Conservation (phyloP, 805 yeast species). For the Candida taoyuanica region DNA sequence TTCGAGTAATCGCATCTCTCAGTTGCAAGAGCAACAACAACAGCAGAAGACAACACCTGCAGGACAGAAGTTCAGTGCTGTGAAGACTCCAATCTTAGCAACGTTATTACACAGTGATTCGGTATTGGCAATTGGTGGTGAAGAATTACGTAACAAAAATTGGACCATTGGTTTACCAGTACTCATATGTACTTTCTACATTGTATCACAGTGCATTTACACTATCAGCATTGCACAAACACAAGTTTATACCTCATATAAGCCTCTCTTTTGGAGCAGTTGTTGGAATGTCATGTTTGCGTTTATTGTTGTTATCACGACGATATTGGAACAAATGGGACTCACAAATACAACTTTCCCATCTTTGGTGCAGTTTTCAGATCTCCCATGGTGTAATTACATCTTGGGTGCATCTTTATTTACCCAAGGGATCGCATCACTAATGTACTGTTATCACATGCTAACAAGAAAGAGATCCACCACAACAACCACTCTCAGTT, state of each 20-base stretch:
- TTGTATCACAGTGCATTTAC: slow-evolving; percentile 31
- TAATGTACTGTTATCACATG: slow-evolving; percentile 1
- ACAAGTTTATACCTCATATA: slow-evolving; percentile 85
- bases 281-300: slow-evolving; percentile 24
- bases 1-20: not conserved
- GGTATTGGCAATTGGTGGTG: slow-evolving; percentile 6
- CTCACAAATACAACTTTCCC: not conserved
- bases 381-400: not conserved
- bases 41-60: not conserved
- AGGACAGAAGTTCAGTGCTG: slow-evolving; percentile 9
- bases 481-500: not conserved
- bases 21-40: slow-evolving; percentile 1
- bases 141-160: not conserved
- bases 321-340: not conserved
- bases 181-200: slow-evolving; percentile 24
- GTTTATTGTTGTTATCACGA: slow-evolving; percentile 14
- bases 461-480: not conserved
- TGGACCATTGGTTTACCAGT: slow-evolving; percentile 22
- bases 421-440: not conserved
- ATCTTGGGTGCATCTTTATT: not conserved
- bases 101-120: slow-evolving; percentile 15
- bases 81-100: slow-evolving; percentile 19
- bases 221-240: slow-evolving; percentile 70
- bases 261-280: slow-evolving; percentile 81
- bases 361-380: slow-evolving; percentile 3